Evolutionary conservation across 306 rosid genomes (phyloP).

Genomic region (Trifolium dubium): DNA sequence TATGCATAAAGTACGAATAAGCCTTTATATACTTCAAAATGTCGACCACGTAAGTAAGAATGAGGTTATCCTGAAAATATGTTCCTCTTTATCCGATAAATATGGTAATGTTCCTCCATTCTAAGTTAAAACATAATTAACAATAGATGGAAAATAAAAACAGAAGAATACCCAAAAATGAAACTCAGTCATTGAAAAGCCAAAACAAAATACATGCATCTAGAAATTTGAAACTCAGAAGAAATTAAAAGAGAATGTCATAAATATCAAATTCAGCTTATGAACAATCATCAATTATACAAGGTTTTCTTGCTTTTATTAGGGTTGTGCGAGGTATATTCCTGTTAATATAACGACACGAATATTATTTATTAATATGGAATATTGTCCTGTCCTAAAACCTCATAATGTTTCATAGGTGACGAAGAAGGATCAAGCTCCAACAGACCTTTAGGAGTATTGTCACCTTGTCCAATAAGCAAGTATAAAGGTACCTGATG

Average conservation of each 20-base stretch:
- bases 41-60: slow-evolving; percentile 13
- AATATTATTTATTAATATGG: background rate
- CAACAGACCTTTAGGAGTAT: slow-evolving; percentile 72
- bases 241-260: background rate
- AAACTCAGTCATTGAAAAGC: slow-evolving; percentile 10
- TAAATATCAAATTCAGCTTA: background rate
- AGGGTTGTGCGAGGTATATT: slow-evolving; percentile 1
- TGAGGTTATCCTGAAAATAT: background rate
- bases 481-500: slow-evolving; percentile 81
- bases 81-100: slow-evolving; percentile 16
- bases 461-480: slow-evolving; percentile 70
- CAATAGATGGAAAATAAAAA: background rate
- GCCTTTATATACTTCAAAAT: slow-evolving; percentile 20
- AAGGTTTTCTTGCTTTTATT: background rate
- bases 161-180: too few relatives aligned
- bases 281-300: background rate
- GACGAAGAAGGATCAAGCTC: slow-evolving; percentile 93
- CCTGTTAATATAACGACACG: background rate
- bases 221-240: slow-evolving; percentile 1
- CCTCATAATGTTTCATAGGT: slow-evolving; percentile 85
- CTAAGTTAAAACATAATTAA: slow-evolving; percentile 10
- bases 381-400: too few relatives aligned
- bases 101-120: slow-evolving; percentile 28
- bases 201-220: slow-evolving; percentile 28
- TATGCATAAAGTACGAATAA: slow-evolving; percentile 18